Evolutionary conservation across 257 asterid species (phyloP).

Genomic region (Cinchona pubescens): DNA sequence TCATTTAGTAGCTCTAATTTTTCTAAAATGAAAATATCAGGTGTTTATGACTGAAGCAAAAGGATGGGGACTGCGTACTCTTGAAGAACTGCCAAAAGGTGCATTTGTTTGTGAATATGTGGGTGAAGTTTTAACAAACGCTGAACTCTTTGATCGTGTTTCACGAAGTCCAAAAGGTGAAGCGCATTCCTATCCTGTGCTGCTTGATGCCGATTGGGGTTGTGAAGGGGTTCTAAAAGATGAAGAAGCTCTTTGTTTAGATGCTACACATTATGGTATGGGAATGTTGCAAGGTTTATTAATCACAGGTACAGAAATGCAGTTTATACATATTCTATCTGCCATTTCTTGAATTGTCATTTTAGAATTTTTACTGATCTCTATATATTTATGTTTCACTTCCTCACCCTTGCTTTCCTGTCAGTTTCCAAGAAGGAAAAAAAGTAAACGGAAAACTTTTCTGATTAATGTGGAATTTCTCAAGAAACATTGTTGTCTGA

Average conservation of each 20-base stretch:
- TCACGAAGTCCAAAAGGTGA: slow-evolving; percentile 46
- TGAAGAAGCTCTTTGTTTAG: slow-evolving; percentile 92
- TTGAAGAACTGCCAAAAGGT: slow-evolving; percentile 93
- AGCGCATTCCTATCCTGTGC: slow-evolving; percentile 82
- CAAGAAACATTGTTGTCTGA: not conserved
- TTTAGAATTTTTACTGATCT: not conserved
- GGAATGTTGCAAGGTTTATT: slow-evolving; percentile 90
- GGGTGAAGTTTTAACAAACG: slow-evolving; percentile 82
- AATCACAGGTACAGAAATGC: slow-evolving; percentile 66
- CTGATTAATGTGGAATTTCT: not conserved
- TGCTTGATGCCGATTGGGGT: slow-evolving; percentile 95
- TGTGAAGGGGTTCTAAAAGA: slow-evolving; percentile 74
- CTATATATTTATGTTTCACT: not conserved
- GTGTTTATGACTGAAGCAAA: slow-evolving; percentile 86
- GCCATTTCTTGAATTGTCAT: not conserved
- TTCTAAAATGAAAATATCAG: slow-evolving; percentile 34
- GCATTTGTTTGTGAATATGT: slow-evolving; percentile 95
- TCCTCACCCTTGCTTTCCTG: not conserved
- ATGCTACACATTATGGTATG: slow-evolving; percentile 91
- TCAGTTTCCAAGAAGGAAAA: not conserved
- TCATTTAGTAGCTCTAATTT: slow-evolving; percentile 3
- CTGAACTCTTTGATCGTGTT: slow-evolving; percentile 79
- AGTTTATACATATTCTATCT: slow-evolving; percentile 2
- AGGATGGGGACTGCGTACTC: slow-evolving; percentile 97
- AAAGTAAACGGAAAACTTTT: not conserved